Evolutionary conservation across 345 rosid genomes (phyloP), one percentile per base, ranked within the genome.

Genomic region (Populus tremula): DNA sequence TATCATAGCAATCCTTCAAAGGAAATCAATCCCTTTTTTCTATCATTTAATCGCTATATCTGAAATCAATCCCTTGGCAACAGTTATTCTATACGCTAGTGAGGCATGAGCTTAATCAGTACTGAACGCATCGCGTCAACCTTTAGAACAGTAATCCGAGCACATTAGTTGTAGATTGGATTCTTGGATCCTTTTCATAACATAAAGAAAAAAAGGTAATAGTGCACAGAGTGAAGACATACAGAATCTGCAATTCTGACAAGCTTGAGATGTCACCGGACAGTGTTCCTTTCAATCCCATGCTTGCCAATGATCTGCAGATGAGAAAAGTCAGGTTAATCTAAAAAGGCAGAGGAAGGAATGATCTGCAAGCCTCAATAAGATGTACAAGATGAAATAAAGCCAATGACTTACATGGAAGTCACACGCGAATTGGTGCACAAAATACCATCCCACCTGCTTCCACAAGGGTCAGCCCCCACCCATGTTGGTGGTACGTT

Each of bases 381-480:
- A 72, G 41, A 33, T 71, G 25, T 16, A 38, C 20, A 49, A 74
- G 31, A 29, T 35, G 4, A 79, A 71, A 23, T 54, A 43, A 59
- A 47, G 66, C 4, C 50, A 43, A 76, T 70, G 69, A 62, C 81
- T 80, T 86, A 93, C 98, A 94, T 83, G 73, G 90, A 84, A 17
- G 79, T 83, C 41, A 94, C 83, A 0, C 92, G 92, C 14, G 87
- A 41, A 74, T 70, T 25, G 64, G 21, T 54, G 84, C 98, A 94
- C 21, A 14, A 33, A 74, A 93, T 88, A 69, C 98, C 98, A 1
- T 79, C 91, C 98, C 98, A 94, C 0, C 45, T 45, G 72, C 61
- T 77, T 79, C 89, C 89, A 79, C 98, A 94, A 79, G 98, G 98
- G 81, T 94, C 97, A 27, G 68, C 1, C 5, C 90, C 89, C 23